Base-by-base conservation (phyloP, 2,329 filamentous ascomycete genomes). In the Fusarium sp. region DNA sequence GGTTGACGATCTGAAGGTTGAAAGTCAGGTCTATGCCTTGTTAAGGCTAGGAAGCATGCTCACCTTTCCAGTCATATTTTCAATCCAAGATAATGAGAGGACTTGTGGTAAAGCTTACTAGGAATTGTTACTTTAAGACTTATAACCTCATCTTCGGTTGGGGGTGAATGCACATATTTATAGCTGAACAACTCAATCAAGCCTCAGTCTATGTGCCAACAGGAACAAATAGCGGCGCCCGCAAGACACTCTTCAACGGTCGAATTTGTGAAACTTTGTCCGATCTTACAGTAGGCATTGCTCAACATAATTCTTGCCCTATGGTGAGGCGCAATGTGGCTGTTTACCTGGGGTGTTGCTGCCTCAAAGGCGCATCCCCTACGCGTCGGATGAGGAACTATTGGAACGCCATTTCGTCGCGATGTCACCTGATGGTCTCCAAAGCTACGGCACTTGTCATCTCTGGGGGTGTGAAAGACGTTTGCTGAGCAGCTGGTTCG, bases 381-480 rank as follows among this genome's bases (percentile, higher is more conserved):
- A 49, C 58, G 21, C 37, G 54, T 41, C n/a, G 37, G 9, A 41
- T 37, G 20, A 6, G n/a, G 18, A 17, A 35, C 33, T 17, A 14
- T 47, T 36, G 11, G 33, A 51, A 56, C 41, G 47, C 46, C 50
- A 65, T 39, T 40, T 4, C 17, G 35, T 66, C 50, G 25, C 31
- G 23, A 53, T 33, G 27, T 61, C 42, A 56, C 54, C 35, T 50
- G 50, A 45, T 29, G 36, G 18, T 8, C 17, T 20, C 20, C 39
- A n/a, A 18, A 11, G 18, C 23, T 14, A 36, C 18, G 11, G 20
- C 21, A 35, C 29, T 20, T 48, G 20, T 17, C n/a, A n/a, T n/a
- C n/a, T n/a, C n/a, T n/a, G n/a, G n/a, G n/a, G n/a, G n/a, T n/a
- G n/a, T n/a, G n/a, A n/a, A n/a, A n/a, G n/a, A n/a, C n/a, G 11